These are phyloP conservation scores for Epithele typhae DNA, from an alignment of 768 basidiomycete species.

Conservation along the genomic window DNA sequence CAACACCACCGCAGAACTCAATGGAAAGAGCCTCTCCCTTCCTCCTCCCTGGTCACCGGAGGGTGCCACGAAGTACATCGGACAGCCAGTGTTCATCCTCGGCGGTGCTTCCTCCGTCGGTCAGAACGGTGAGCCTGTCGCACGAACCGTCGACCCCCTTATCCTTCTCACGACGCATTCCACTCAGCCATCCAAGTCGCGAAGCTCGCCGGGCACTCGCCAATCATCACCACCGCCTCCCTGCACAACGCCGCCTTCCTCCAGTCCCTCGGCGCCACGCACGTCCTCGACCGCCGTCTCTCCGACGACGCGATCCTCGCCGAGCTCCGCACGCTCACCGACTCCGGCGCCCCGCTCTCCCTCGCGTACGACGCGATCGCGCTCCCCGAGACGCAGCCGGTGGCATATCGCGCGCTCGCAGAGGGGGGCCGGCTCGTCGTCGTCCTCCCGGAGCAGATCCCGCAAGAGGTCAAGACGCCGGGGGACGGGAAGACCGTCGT, in stretches of 20 bases:
- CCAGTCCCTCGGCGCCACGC: slow-evolving; percentile 22
- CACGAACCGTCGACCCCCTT: no score
- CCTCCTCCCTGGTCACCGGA: not conserved
- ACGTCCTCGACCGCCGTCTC: slow-evolving; percentile 20
- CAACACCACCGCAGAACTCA: no score
- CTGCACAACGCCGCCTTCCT: slow-evolving; percentile 15
- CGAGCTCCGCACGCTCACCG: slow-evolving; percentile 4
- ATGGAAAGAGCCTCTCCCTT: no score
- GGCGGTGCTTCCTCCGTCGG: slow-evolving; percentile 28
- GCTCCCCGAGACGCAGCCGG: no score
- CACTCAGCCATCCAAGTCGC: slow-evolving; percentile 23
- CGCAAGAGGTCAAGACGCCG: not conserved
- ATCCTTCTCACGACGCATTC: not conserved
- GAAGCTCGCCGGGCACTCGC: slow-evolving; percentile 17
- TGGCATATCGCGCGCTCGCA: slow-evolving; percentile 33
- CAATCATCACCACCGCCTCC: slow-evolving; percentile 25
- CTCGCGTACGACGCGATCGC: no score
- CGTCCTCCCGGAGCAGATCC: slow-evolving; percentile 7
- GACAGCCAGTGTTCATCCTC: slow-evolving; percentile 22
- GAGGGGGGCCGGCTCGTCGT: slow-evolving; percentile 31
- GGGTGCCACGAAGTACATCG: not conserved
- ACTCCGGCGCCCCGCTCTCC: slow-evolving; percentile 6
- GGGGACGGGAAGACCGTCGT: not conserved
- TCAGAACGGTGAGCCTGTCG: slow-evolving; percentile 12
- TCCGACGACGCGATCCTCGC: slow-evolving; percentile 3